Evolutionary conservation across 1,139 yeast genomes (phyloP).

Genomic region (Diutina sp.): DNA sequence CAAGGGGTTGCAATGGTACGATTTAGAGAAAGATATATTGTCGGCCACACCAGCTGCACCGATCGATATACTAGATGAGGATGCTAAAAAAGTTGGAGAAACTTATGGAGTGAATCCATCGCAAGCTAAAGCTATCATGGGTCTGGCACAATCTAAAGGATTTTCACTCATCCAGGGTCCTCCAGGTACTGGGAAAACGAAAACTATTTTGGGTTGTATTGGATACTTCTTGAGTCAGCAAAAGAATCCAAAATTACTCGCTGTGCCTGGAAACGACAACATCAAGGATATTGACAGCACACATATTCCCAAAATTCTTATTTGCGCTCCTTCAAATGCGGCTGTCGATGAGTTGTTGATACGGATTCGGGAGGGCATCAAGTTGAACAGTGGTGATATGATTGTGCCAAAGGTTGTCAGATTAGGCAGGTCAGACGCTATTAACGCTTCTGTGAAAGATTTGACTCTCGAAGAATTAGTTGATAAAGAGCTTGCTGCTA

Average conservation of each 20-base stretch:
- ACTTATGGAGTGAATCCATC: conserved; percentile 64
- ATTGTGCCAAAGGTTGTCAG: conserved; percentile 71
- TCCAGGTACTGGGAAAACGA: conserved; percentile 97
- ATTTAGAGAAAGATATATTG: conserved; percentile 51
- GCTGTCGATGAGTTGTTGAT: conserved; percentile 96
- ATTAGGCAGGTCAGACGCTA: conserved; percentile 82
- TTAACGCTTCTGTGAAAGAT: conserved; percentile 71
- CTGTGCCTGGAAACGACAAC: conserved; percentile 16
- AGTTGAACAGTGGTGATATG: conserved; percentile 40
- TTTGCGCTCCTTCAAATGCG: conserved; percentile 98
- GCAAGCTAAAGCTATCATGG: conserved; percentile 80
- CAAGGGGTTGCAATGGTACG: conserved; percentile 71
- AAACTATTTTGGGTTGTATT: conserved; percentile 84
- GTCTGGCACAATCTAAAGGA: conserved; percentile 56
- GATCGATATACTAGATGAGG: conserved; percentile 17
- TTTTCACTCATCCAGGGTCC: conserved; percentile 94
- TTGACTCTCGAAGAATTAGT: conserved; percentile 81
- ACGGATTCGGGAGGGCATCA: conserved; percentile 67
- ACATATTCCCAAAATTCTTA: conserved; percentile 36
- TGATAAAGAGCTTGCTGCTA: conserved; percentile 45
- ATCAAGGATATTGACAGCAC: background rate
- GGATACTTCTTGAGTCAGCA: conserved; percentile 49
- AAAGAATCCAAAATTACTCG: conserved; percentile 16
- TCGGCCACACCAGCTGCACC: conserved; percentile 48
- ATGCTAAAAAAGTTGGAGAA: conserved; percentile 25